These are phyloP conservation scores for Dendrobium officinale DNA, from an alignment of 106 monocot species.

Conservation along the genomic window DNA sequence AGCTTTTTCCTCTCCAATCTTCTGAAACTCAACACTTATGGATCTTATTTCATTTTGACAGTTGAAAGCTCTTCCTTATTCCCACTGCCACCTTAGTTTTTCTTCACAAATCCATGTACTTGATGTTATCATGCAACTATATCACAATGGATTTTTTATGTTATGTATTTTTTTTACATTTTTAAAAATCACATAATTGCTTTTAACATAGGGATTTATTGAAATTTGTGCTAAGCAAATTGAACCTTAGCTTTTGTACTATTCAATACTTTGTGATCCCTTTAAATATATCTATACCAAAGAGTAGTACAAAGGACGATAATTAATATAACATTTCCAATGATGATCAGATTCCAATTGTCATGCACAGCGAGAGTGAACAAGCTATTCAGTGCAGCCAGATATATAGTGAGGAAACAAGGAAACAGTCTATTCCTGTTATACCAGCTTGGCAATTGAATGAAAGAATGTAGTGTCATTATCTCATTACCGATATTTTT, in stretches of 20 bases:
- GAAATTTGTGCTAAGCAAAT: not conserved
- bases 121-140: not conserved
- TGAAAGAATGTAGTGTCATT: constrained; percentile 85
- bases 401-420: constrained; percentile 73
- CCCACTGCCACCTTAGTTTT: not conserved
- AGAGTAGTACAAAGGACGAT: too few relatives aligned
- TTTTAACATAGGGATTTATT: not conserved
- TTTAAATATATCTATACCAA: not conserved
- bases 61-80: not conserved
- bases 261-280: not conserved
- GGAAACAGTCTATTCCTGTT: constrained; percentile 84
- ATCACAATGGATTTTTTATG: not conserved
- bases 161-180: not conserved
- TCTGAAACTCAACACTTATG: too few relatives aligned
- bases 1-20: too few relatives aligned
- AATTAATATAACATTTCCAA: not conserved
- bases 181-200: not conserved
- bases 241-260: not conserved
- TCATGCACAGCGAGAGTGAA: constrained; percentile 73
- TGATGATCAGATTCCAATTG: constrained; percentile 69
- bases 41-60: not conserved
- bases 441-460: constrained; percentile 94
- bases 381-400: constrained; percentile 61
- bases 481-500: not conserved
- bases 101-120: not conserved